Evolutionary conservation across 306 rosid species (phyloP).

Genomic region (Medicago ruthenica): DNA sequence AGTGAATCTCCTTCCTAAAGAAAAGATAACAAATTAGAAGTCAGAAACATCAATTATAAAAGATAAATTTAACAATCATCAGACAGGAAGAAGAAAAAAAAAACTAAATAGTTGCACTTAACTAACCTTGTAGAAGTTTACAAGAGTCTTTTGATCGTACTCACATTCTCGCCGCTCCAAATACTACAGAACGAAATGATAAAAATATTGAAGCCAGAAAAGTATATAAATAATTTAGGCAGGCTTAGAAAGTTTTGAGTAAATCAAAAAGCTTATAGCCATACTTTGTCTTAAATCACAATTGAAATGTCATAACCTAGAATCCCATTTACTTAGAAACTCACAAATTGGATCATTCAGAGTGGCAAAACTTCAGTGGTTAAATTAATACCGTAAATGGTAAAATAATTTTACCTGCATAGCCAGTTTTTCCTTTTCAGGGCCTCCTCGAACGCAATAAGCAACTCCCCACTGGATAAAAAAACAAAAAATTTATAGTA

Average conservation of each 20-base stretch:
- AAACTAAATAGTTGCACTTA: not conserved
- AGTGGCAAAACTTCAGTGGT: not conserved
- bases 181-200: conserved; percentile 58
- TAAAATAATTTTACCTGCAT: conserved; percentile 98
- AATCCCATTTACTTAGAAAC: not conserved
- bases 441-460: conserved; percentile 78
- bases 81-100: not conserved
- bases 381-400: conserved; percentile 9
- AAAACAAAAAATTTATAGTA: conserved; percentile 26
- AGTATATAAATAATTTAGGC: not conserved
- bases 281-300: not conserved
- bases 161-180: conserved; percentile 89
- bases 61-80: not conserved
- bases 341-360: not conserved
- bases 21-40: conserved; percentile 6
- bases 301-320: not conserved
- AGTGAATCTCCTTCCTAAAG: conserved; percentile 66
- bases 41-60: not conserved
- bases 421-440: conserved; percentile 73
- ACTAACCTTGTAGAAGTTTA: conserved; percentile 69
- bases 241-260: too few relatives aligned
- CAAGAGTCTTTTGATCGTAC: conserved; percentile 61
- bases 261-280: not conserved
- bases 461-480: conserved; percentile 91
- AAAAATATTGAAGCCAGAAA: not conserved